Evolutionary conservation across 495 filamentous ascomycete species (phyloP), one percentile per base, ranked within the genome.

Genomic region (Cladorrhinum samala): DNA sequence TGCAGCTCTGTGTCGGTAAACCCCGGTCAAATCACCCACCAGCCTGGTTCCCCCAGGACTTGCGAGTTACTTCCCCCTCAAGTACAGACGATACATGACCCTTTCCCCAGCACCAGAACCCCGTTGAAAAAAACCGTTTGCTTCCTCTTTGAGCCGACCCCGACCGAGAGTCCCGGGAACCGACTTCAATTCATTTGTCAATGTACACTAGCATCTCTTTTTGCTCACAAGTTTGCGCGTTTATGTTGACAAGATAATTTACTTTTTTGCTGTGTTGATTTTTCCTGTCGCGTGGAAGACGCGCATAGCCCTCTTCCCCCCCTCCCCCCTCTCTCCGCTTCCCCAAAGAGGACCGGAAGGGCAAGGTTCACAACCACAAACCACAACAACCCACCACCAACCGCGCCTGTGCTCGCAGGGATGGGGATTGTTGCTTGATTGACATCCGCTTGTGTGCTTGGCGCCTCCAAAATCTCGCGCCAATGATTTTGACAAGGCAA

Each of bases 51-150:
- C 45, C 43, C 42, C 41, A 51, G 53, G 49, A 56, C 54, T 30
- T 50, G 37, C 19, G 36, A 48, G 57, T 25, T 46, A 60, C 57
- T 50, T 60, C 30, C n/a, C 24, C 25, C n/a, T 4, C 37, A 56
- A 58, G 56, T 58, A 58, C 55, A 23, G 11, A 47, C 39, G 17
- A 18, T 18, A 41, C 39, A 18, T 8, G 13, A 4, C 7, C 39
- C 17, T 41, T 41, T 8, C 39, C n/a, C 11, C 39, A n/a, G 4
- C 39, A 14, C 7, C 7, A 33, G 27, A 33, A 33, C 11, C 27
- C 27, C 27, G 11, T 33, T 11, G 11, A 33, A 11, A 33, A 33
- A 33, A 11, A 33, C 27, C 27, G 27, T 33, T 33, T 33, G 27
- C 5, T 33, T 6, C 27, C 27, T 6, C 27, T 33, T 33, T 33